phyloP scores from a whole-genome alignment of 768 basidiomycete species.

The Pleurotus djamor region DNA sequence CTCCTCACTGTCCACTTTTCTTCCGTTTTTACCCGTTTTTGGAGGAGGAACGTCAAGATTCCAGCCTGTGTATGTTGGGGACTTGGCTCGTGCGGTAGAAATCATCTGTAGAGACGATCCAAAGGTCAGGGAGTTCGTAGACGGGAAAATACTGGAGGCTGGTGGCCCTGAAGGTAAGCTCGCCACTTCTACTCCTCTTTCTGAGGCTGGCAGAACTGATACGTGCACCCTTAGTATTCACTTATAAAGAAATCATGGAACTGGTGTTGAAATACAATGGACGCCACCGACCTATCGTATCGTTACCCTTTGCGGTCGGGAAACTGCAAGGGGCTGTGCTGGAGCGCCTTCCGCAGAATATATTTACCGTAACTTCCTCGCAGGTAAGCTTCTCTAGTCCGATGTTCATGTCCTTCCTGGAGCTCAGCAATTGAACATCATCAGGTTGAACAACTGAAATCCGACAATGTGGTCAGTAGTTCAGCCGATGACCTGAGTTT shows the following conservation, averaged over 20 bases:
- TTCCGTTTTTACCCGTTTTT: constrained; percentile 78
- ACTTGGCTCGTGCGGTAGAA: constrained; percentile 62
- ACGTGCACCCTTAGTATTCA: constrained; percentile 44
- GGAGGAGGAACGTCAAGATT: constrained; percentile 65
- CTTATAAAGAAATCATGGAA: constrained; percentile 67
- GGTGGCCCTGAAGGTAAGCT: constrained; percentile 34
- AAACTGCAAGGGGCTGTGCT: constrained; percentile 62
- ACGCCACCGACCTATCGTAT: constrained; percentile 55
- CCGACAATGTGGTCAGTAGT: constrained; percentile 51
- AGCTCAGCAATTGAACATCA: no score
- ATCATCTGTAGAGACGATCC: constrained; percentile 47
- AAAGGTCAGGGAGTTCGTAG: constrained; percentile 38
- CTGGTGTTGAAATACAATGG: constrained; percentile 53
- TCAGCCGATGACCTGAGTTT: constrained; percentile 20
- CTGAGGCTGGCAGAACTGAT: no score
- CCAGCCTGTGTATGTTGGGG: constrained; percentile 73
- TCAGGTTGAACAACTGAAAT: constrained; percentile 61
- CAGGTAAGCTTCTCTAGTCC: no score
- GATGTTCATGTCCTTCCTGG: no score
- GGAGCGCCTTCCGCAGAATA: constrained; percentile 58
- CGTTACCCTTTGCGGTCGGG: constrained; percentile 63
- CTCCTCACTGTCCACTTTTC: constrained; percentile 50
- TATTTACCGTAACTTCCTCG: constrained; percentile 68
- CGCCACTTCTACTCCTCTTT: not conserved
- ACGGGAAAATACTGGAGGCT: constrained; percentile 48